phyloP scores from a whole-genome alignment of 2,329 filamentous ascomycete species.

The Trichoderma simmonsii region DNA sequence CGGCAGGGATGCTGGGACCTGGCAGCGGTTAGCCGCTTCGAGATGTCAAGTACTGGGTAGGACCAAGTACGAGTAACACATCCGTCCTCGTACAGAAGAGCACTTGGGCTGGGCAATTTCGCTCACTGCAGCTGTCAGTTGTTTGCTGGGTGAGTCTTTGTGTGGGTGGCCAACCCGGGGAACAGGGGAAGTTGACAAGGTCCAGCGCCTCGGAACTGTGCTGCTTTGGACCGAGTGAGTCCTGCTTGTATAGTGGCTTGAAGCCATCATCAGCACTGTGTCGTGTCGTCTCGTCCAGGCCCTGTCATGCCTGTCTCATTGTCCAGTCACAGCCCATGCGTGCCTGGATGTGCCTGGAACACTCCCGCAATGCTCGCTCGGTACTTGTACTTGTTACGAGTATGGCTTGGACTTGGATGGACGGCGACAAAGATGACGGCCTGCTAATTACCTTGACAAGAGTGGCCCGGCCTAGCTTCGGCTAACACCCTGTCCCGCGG shows the following conservation, averaged over 20 bases:
- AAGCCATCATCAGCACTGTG: background rate
- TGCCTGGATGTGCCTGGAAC: slow-evolving; percentile 16
- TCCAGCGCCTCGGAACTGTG: background rate
- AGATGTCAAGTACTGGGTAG: background rate
- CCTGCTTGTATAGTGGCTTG: background rate
- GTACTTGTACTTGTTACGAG: background rate
- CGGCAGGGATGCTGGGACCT: slow-evolving; percentile 16
- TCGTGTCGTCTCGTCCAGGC: background rate
- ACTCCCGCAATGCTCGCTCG: background rate
- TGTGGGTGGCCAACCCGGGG: background rate
- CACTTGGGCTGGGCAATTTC: background rate
- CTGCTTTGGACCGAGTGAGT: background rate
- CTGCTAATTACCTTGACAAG: background rate
- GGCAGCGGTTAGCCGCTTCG: slow-evolving; percentile 18
- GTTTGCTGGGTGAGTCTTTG: background rate
- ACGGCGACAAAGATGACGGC: background rate
- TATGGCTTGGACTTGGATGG: background rate
- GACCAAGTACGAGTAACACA: background rate
- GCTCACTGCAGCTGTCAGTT: slow-evolving; percentile 10
- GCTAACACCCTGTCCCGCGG: slow-evolving; percentile 3
- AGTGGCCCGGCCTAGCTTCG: background rate
- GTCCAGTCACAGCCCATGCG: slow-evolving; percentile 11
- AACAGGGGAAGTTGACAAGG: background rate
- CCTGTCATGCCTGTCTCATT: background rate
- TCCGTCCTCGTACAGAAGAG: background rate